Conservation (phyloP, 2,329 filamentous ascomycete genomes). For the Alternaria ethzedia region DNA sequence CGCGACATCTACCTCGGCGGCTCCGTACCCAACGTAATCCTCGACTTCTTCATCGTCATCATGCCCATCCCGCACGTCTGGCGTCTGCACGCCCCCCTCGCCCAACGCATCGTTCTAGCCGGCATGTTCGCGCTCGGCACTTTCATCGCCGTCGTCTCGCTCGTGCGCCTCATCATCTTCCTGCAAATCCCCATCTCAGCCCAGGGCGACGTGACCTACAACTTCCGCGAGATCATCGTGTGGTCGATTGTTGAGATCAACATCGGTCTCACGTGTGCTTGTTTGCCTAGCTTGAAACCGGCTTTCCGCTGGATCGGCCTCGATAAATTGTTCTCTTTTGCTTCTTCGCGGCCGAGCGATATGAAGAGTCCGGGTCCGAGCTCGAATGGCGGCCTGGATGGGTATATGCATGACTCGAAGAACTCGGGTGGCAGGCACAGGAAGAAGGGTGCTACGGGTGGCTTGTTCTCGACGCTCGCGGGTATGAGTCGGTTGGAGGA, state of each 20-base stretch:
- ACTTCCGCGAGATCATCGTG: constrained; percentile 34
- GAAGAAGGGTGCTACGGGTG: constrained; percentile 29
- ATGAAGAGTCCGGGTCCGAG: constrained; percentile 14
- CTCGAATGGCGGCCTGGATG: not conserved
- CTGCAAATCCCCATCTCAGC: constrained; percentile 27
- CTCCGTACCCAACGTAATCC: constrained; percentile 34
- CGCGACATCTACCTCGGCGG: constrained; percentile 29
- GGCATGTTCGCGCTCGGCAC: constrained; percentile 33
- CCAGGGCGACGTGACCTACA: constrained; percentile 28
- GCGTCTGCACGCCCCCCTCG: constrained; percentile 28
- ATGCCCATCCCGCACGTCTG: constrained; percentile 35
- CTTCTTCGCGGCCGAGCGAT: constrained; percentile 19
- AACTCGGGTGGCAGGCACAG: constrained; percentile 8
- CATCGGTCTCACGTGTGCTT: constrained; percentile 31
- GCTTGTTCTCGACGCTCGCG: constrained; percentile 29
- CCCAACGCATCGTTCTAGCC: constrained; percentile 28
- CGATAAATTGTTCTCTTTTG: constrained; percentile 27
- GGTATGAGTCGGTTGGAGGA: constrained; percentile 20
- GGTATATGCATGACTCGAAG: not conserved
- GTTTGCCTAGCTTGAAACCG: constrained; percentile 28
- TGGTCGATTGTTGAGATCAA: constrained; percentile 36
- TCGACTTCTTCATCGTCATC: constrained; percentile 28
- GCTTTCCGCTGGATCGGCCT: constrained; percentile 22
- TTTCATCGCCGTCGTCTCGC: constrained; percentile 31
- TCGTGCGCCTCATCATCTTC: constrained; percentile 31